Evolutionary conservation across 2,329 filamentous ascomycete species (phyloP).

Genomic region (Venturia carpophila): DNA sequence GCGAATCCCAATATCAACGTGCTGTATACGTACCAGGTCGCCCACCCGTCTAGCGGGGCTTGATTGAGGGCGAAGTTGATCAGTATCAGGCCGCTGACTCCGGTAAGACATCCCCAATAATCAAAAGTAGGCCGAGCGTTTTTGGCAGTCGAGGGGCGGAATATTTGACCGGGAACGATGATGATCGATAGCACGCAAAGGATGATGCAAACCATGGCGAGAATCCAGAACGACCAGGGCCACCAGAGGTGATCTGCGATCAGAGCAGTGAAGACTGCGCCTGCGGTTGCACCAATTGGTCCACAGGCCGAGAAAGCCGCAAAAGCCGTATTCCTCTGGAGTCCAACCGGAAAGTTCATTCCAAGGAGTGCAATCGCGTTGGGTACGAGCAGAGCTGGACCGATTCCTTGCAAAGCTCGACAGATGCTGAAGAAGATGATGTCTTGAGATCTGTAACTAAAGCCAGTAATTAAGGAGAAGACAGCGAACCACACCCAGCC

Average conservation of each 20-base stretch:
- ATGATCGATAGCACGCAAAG: slow-evolving; percentile 24
- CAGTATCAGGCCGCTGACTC: slow-evolving; percentile 27
- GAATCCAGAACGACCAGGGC: slow-evolving; percentile 29
- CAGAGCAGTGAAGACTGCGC: slow-evolving; percentile 15
- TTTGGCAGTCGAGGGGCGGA: neutral
- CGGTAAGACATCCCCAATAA: slow-evolving; percentile 25
- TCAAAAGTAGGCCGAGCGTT: slow-evolving; percentile 23
- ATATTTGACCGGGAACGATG: slow-evolving; percentile 21
- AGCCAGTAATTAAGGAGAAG: slow-evolving; percentile 32
- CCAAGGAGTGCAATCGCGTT: slow-evolving; percentile 18
- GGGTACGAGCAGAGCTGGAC: slow-evolving; percentile 21
- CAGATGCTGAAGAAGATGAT: slow-evolving; percentile 44
- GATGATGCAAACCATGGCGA: slow-evolving; percentile 24
- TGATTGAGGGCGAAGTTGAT: slow-evolving; percentile 30
- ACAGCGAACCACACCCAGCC: slow-evolving; percentile 32
- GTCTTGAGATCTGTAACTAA: slow-evolving; percentile 33
- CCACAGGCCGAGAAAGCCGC: slow-evolving; percentile 16
- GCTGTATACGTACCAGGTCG: slow-evolving; percentile 25
- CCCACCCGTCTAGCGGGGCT: slow-evolving; percentile 28
- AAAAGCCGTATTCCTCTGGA: slow-evolving; percentile 14
- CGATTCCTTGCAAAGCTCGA: slow-evolving; percentile 45
- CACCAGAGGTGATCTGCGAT: slow-evolving; percentile 22
- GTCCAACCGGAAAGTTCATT: slow-evolving; percentile 16
- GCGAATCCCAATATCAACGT: slow-evolving; percentile 26
- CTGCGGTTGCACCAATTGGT: slow-evolving; percentile 10